phyloP scores from a whole-genome alignment of 192 early-diverging fungal genomes.

The Dissophora globulifera region DNA sequence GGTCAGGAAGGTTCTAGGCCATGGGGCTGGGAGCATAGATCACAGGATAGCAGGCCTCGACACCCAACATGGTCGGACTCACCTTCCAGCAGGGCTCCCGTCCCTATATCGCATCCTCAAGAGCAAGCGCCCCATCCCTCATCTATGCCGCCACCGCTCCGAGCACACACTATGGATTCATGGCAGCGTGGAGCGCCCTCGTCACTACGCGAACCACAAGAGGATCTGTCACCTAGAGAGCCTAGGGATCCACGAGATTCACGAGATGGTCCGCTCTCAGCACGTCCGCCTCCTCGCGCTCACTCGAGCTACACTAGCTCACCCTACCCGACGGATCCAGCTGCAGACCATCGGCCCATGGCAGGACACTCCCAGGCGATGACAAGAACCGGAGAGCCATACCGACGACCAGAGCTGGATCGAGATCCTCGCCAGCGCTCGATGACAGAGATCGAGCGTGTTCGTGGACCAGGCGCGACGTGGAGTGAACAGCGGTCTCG shows the following conservation, averaged over 20 bases:
- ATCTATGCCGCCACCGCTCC: slow-evolving; percentile 24
- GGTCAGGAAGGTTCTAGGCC: slow-evolving; percentile 9
- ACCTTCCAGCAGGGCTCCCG: slow-evolving; percentile 6
- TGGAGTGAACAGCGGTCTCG: slow-evolving; percentile 37
- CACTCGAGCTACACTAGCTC: slow-evolving; percentile 7
- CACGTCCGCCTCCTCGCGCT: slow-evolving; percentile 2
- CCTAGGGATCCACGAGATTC: background rate
- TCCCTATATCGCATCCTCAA: slow-evolving; percentile 7
- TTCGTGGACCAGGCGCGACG: background rate
- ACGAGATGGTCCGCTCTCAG: background rate
- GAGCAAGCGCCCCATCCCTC: slow-evolving; percentile 13
- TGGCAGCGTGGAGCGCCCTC: slow-evolving; percentile 12
- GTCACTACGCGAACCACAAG: background rate
- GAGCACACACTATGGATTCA: slow-evolving; percentile 15
- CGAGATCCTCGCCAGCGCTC: slow-evolving; percentile 20
- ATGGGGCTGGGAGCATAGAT: slow-evolving; percentile 25
- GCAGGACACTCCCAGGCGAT: background rate
- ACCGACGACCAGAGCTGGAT: slow-evolving; percentile 17
- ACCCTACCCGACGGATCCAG: slow-evolving; percentile 14
- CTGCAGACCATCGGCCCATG: slow-evolving; percentile 8
- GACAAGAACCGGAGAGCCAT: background rate
- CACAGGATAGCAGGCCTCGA: slow-evolving; percentile 19
- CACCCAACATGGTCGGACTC: slow-evolving; percentile 31
- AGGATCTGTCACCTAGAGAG: background rate
- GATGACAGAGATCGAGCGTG: slow-evolving; percentile 29